phyloP scores from a whole-genome alignment of 306 rosid genomes.

The Lotus japonicus region DNA sequence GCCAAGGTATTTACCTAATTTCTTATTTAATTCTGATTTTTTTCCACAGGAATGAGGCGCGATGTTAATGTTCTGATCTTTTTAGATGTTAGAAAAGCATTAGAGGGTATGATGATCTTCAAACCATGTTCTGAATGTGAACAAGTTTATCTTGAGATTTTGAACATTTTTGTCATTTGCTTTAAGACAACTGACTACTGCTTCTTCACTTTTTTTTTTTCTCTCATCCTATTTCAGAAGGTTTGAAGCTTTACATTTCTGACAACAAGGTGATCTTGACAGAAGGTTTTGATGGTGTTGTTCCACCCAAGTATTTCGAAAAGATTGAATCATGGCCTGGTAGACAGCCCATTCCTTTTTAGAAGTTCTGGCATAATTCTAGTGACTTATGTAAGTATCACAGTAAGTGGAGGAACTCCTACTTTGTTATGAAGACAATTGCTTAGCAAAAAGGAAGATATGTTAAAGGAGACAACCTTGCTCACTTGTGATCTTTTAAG shows the following conservation, averaged over 20 bases:
- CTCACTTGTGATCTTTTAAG: no score
- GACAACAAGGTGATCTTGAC: constrained; percentile 87
- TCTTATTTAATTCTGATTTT: background rate
- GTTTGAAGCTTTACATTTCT: constrained; percentile 83
- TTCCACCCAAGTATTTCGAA: constrained; percentile 61
- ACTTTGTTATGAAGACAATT: no score
- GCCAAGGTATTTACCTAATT: background rate
- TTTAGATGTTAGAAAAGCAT: constrained; percentile 68
- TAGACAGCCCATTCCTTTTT: constrained; percentile 47
- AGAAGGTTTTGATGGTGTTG: constrained; percentile 80
- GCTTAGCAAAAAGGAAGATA: no score
- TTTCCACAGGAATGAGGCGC: constrained; percentile 66
- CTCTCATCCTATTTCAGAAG: constrained; percentile 45
- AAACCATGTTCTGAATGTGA: background rate
- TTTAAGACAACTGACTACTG: background rate
- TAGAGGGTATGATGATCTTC: constrained; percentile 48
- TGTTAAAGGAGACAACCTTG: no score
- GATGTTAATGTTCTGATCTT: constrained; percentile 69
- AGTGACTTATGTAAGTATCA: no score
- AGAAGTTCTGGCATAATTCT: background rate
- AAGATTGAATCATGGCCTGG: constrained; percentile 82
- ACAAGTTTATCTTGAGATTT: constrained; percentile 1
- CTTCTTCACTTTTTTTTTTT: background rate
- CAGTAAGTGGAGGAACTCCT: no score
- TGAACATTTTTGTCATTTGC: background rate